A percentile compares a stretch with the other conserved stretches of the same genome.
These are phyloP conservation scores for Podaxis sp. DNA, from an alignment of 768 basidiomycete genomes.

Conservation along the genomic window DNA sequence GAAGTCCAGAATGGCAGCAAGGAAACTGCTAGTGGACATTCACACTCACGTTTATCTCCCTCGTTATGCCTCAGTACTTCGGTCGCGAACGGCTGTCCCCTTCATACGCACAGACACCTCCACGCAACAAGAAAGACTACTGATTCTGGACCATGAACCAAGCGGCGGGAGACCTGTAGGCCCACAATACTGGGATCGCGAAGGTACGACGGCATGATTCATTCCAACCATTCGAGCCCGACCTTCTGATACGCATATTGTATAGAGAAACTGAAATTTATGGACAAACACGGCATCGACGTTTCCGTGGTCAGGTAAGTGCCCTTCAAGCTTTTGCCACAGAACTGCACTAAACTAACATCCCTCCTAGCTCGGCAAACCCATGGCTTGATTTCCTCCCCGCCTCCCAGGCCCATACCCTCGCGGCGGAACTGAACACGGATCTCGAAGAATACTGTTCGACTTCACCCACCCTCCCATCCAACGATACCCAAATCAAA, in stretches of 20 bases:
- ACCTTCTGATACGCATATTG: background rate
- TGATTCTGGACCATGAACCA: constrained; percentile 81
- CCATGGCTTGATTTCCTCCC: constrained; percentile 90
- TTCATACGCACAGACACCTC: constrained; percentile 54
- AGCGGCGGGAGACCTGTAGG: constrained; percentile 80
- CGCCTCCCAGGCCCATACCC: constrained; percentile 57
- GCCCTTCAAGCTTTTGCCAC: background rate
- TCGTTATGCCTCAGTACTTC: constrained; percentile 68
- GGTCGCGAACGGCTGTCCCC: constrained; percentile 61
- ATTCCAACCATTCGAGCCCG: background rate
- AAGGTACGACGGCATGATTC: constrained; percentile 21
- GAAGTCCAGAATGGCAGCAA: constrained; percentile 17
- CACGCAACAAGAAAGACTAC: constrained; percentile 56
- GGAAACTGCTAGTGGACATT: constrained; percentile 64
- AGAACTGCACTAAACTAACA: no score
- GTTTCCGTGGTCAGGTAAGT: constrained; percentile 72
- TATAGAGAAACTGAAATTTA: constrained; percentile 74
- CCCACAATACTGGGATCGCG: constrained; percentile 76
- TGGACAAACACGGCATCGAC: constrained; percentile 80
- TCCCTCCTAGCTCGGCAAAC: constrained; percentile 67
- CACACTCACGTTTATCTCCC: constrained; percentile 88
- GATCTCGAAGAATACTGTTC: constrained; percentile 82
- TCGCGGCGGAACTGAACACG: constrained; percentile 71
- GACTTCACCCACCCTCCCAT: constrained; percentile 46
- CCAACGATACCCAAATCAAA: constrained; percentile 38